These are phyloP conservation scores for Solanum sitiens DNA, from an alignment of 257 asterid genomes.

Conservation along the genomic window DNA sequence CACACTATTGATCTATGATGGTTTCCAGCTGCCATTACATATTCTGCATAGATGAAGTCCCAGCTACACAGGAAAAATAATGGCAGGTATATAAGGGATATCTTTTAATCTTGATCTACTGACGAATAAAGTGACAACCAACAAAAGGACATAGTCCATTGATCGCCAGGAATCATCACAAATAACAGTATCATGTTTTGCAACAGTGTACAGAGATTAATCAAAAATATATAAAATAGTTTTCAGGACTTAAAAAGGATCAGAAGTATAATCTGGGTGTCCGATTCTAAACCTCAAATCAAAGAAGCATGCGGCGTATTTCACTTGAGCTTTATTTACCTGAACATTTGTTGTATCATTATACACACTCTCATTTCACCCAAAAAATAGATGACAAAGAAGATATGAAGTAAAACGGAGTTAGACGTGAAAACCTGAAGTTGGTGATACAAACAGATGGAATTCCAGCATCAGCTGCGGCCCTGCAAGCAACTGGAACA, in stretches of 20 bases:
- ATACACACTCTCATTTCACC: not conserved
- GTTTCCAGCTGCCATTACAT: conserved; percentile 95
- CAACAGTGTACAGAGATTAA: not conserved
- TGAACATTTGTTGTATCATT: not conserved
- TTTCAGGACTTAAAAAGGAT: not conserved
- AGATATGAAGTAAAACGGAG: not conserved
- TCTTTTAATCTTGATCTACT: not conserved
- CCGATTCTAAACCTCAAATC: not conserved
- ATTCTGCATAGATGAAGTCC: conserved; percentile 98
- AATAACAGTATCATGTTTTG: not conserved
- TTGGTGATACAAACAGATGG: conserved; percentile 92
- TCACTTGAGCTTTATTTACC: not conserved
- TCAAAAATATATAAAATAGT: not conserved
- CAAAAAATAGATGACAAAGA: not conserved
- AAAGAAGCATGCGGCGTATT: not conserved
- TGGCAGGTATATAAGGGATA: not conserved
- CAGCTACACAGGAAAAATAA: conserved; percentile 49
- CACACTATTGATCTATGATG: conserved; percentile 90
- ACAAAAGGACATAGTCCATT: not conserved
- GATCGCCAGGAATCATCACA: not conserved
- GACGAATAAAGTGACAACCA: not conserved
- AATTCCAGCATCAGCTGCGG: conserved; percentile 98
- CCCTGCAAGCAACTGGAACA: conserved; percentile 97
- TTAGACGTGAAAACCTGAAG: conserved; percentile 49
- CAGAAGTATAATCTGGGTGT: not conserved